phyloP scores from a whole-genome alignment of 768 basidiomycete species.

The Lanmaoa rubissima region DNA sequence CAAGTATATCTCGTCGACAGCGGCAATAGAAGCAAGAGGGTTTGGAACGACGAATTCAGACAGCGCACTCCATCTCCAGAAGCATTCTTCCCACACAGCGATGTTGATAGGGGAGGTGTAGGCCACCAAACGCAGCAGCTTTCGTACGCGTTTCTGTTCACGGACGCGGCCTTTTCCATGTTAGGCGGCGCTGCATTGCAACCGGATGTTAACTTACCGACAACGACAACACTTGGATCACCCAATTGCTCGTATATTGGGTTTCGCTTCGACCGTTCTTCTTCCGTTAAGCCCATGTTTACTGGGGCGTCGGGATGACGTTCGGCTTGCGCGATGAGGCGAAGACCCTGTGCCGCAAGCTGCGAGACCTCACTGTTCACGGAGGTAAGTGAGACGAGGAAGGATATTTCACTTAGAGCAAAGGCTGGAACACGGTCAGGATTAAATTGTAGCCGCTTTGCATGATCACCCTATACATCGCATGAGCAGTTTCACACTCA shows the following conservation, averaged over 20 bases:
- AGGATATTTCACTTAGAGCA: conserved; percentile 67
- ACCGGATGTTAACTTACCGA: conserved; percentile 48
- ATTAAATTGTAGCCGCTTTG: conserved; percentile 50
- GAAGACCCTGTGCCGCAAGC: conserved; percentile 65
- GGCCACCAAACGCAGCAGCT: conserved; percentile 61
- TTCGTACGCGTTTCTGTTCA: conserved; percentile 78
- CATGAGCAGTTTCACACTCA: conserved; percentile 4
- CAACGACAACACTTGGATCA: conserved; percentile 65
- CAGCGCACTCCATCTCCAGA: conserved; percentile 68
- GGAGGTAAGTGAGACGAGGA: conserved; percentile 69
- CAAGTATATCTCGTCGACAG: conserved; percentile 35
- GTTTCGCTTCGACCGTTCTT: conserved; percentile 65
- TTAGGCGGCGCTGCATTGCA: conserved; percentile 1
- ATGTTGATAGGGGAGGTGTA: conserved; percentile 65
- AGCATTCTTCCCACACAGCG: conserved; percentile 83
- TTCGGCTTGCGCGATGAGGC: conserved; percentile 66
- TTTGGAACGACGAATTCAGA: conserved; percentile 55
- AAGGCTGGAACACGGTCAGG: conserved; percentile 60
- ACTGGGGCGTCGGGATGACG: conserved; percentile 56
- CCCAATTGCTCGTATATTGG: conserved; percentile 78
- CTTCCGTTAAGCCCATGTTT: conserved; percentile 50
- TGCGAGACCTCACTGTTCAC: conserved; percentile 65
- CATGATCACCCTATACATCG: conserved; percentile 38
- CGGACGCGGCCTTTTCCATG: conserved; percentile 60
- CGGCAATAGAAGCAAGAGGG: conserved; percentile 33